Evolutionary conservation across 352 stramenopile genomes (phyloP), one percentile per base, ranked within the genome.

Genomic region (Pythium dissimile): DNA sequence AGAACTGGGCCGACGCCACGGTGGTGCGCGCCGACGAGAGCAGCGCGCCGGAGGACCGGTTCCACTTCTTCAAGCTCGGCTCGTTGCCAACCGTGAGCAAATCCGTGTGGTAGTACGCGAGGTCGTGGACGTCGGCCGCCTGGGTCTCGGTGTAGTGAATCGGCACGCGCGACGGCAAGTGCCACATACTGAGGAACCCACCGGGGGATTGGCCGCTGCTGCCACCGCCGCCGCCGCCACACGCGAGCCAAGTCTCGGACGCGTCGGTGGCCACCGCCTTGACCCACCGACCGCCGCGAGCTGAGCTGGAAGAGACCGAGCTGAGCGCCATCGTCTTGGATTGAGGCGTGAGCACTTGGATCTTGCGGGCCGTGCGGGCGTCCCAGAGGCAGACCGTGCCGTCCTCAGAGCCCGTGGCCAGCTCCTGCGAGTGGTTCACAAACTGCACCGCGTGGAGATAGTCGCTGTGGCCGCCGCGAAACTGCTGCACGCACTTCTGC

Each of bases 321-420:
- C n/a, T n/a, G n/a, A n/a, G n/a, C n/a, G 35, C 5, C 13, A 46
- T 57, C 38, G 39, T 26, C 39, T 64, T 67, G 55, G 67, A 66
- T 48, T 84, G 68, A 35, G 77, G 77, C 15, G 58, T 68, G n/a
- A 90, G 56, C 10, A 80, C 73, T 39, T 86, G 77, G 28, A 86
- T 70, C n/a, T 72, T 72, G 27, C 50, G 65, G 2, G 68, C 48
- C 24, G 79, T 62, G n/a, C 81, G 81, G 7, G 72, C 66, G 56
- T 92, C 82, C 82, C 82, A 92, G 45, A 92, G 71, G 26, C 82
- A 78, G n/a, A 92, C 71, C 18, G 71, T 73, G 11, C 81, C 81
- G 54, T 92, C 81, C 30, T 92, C 81, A 0, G 77, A 88, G 23
- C 75, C 79, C 5, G 79, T 89, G 9, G 88, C 69, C 9, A 92